Evolutionary conservation across 495 filamentous ascomycete genomes (phyloP).

Genomic region (Acidomyces sp.): DNA sequence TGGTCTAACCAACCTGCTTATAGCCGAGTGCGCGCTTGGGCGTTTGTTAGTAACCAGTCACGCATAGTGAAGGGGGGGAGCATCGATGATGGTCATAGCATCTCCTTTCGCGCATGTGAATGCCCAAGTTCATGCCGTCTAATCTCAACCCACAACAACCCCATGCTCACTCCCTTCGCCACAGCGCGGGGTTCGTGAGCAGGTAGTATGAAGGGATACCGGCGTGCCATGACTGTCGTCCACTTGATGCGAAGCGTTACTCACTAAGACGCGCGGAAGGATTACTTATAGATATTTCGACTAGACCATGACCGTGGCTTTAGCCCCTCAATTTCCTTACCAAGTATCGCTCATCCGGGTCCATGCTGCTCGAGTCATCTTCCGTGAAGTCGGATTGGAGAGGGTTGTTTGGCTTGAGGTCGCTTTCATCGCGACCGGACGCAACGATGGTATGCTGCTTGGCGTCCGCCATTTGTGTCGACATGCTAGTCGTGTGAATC

Average conservation of each 20-base stretch:
- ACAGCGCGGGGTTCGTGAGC: conserved; percentile 8
- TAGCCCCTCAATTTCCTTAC: conserved; percentile 16
- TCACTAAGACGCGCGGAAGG: conserved; percentile 16
- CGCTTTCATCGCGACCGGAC: not conserved
- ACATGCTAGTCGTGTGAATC: too few relatives aligned
- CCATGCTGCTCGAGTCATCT: conserved; percentile 17
- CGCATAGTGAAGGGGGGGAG: conserved; percentile 2
- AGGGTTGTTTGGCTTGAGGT: conserved; percentile 20
- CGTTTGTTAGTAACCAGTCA: conserved; percentile 9
- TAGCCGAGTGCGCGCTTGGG: conserved; percentile 21
- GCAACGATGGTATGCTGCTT: too few relatives aligned
- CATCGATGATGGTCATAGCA: conserved; percentile 24
- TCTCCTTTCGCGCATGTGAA: conserved; percentile 27
- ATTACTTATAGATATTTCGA: conserved; percentile 4
- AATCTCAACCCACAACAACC: conserved; percentile 22
- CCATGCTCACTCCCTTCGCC: conserved; percentile 9
- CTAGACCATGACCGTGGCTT: not conserved
- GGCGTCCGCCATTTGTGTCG: too few relatives aligned
- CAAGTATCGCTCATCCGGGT: conserved; percentile 24
- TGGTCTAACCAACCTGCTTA: conserved; percentile 18
- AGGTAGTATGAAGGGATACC: conserved; percentile 18
- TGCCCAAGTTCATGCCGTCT: conserved; percentile 28
- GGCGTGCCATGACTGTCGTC: conserved; percentile 24
- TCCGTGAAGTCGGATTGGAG: conserved; percentile 24
- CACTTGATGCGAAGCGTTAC: conserved; percentile 13